Evolutionary conservation across 2,329 filamentous ascomycete species (phyloP).

Genomic region (Graphilbum fragrans): DNA sequence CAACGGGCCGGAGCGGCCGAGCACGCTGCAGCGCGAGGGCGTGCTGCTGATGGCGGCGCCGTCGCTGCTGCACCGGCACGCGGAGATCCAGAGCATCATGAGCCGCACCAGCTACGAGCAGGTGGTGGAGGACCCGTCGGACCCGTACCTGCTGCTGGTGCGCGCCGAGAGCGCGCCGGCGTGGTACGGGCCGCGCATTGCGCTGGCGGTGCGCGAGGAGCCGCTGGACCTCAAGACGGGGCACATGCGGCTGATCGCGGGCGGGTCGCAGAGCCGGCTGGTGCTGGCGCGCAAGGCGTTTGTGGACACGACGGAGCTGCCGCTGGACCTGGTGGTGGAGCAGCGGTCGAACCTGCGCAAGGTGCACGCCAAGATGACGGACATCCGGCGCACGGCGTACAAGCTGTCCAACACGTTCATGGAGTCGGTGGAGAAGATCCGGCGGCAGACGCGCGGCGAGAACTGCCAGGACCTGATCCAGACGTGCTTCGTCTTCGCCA

Average conservation of each 20-base stretch:
- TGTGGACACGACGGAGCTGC: constrained; percentile 64
- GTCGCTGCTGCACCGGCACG: constrained; percentile 58
- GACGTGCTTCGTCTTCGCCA: constrained; percentile 97
- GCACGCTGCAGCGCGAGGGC: constrained; percentile 57
- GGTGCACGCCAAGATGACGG: constrained; percentile 81
- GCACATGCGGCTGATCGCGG: constrained; percentile 76
- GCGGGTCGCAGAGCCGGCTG: constrained; percentile 70
- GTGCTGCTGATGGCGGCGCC: constrained; percentile 79
- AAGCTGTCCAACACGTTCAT: constrained; percentile 97
- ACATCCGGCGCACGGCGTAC: constrained; percentile 91
- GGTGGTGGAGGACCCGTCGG: constrained; percentile 56
- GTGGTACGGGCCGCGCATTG: constrained; percentile 72
- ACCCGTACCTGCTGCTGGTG: constrained; percentile 78
- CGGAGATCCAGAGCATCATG: constrained; percentile 77
- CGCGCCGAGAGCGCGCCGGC: constrained; percentile 65
- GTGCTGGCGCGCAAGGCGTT: constrained; percentile 70
- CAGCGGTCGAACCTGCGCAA: constrained; percentile 87
- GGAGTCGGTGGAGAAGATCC: constrained; percentile 92
- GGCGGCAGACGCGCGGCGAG: constrained; percentile 69
- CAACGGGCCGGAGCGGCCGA: constrained; percentile 16
- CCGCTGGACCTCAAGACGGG: constrained; percentile 77
- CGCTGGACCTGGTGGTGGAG: constrained; percentile 81
- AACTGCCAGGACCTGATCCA: constrained; percentile 94
- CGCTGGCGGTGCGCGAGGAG: constrained; percentile 61
- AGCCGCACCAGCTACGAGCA: constrained; percentile 50